Base-by-base conservation (phyloP, 2,329 filamentous ascomycete genomes). In the Cylindrodendrum hubeiense region DNA sequence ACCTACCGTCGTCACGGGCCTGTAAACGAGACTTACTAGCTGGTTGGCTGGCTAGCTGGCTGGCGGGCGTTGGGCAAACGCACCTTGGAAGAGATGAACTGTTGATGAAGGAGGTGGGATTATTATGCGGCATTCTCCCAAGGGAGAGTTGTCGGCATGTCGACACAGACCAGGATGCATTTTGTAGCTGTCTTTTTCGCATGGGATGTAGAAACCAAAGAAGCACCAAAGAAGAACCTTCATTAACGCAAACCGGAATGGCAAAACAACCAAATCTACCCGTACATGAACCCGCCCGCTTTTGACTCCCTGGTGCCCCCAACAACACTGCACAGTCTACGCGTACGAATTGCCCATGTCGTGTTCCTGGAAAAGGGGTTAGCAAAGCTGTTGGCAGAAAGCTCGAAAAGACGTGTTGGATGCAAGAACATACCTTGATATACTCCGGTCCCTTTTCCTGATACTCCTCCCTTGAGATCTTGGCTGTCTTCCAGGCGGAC, bases 381-480 rank as follows among this genome's bases (percentile, higher is more conserved):
- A 74, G 69, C 24, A 54, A 55, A 33, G 43, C 21, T 22, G 2
- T 49, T 15, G n/a, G 64, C 26, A 46, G 28, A n/a, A 19, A 19
- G 46, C 39, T 46, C 19, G 21, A 6, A 21, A 43, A n/a, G 33
- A 53, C 39, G 34, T 21, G 39, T 24, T 12, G 30, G 30, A 33
- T 33, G 34, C 47, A 62, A 43, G 37, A 39, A 77, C 85, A 67
- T 74, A 88, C 94, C 89, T 97, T 97, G 78, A 98, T 87, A 83
- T 98, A 98, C 73, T 98, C 95, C 22, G 90, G 86, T 1, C 96
- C 96, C 84, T 97, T 98, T 84, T 99, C 96, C 72, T 89, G 79
- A 81, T 94, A 99, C 80, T 98, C 96, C 70, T 91, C 91, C 73
- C 87, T 89, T 2, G 91, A 92, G 44, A 99, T 87, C 66, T 89